Evolutionary conservation across 2,329 filamentous ascomycete species (phyloP).

Genomic region (Colletotrichum salicis): DNA sequence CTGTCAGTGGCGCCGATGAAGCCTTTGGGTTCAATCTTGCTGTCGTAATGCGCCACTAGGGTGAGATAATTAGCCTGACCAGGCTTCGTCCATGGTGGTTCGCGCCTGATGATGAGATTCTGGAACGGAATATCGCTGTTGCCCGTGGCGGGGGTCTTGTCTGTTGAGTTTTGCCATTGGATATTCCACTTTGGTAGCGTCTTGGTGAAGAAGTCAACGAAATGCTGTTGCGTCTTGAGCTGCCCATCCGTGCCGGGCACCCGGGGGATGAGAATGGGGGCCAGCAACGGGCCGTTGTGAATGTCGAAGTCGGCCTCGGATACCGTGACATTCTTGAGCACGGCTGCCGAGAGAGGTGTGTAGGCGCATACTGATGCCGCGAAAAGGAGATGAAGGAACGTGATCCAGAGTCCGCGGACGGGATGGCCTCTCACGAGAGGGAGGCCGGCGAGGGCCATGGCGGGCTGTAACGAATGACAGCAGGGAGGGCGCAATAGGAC

Average conservation of each 20-base stretch:
- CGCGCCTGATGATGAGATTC: conserved; percentile 80
- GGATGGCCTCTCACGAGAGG: conserved; percentile 23
- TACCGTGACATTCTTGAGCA: conserved; percentile 70
- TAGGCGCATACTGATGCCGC: conserved; percentile 44
- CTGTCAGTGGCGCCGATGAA: conserved; percentile 90
- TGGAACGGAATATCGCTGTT: conserved; percentile 75
- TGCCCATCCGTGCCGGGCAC: conserved; percentile 80
- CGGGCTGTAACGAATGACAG: conserved; percentile 18
- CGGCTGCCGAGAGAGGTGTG: conserved; percentile 69
- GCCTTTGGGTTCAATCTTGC: conserved; percentile 75
- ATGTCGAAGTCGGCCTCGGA: conserved; percentile 76
- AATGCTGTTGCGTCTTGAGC: conserved; percentile 73
- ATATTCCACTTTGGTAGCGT: conserved; percentile 77
- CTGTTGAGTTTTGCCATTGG: conserved; percentile 79
- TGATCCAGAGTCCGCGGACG: conserved; percentile 27
- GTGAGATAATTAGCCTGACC: conserved; percentile 80
- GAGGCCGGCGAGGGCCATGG: conserved; percentile 28
- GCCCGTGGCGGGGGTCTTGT: conserved; percentile 73
- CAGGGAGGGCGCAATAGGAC: conserved; percentile 8
- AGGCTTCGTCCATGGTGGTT: conserved; percentile 78
- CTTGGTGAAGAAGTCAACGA: conserved; percentile 75
- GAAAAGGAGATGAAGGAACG: conserved; percentile 38
- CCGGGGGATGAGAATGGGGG: conserved; percentile 79
- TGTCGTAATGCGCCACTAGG: conserved; percentile 87
- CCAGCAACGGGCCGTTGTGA: conserved; percentile 72